Evolutionary conservation across 176 grass and related monocot genomes (phyloP), one percentile per base, ranked within the genome.

Genomic region (Dactylis glomerata): DNA sequence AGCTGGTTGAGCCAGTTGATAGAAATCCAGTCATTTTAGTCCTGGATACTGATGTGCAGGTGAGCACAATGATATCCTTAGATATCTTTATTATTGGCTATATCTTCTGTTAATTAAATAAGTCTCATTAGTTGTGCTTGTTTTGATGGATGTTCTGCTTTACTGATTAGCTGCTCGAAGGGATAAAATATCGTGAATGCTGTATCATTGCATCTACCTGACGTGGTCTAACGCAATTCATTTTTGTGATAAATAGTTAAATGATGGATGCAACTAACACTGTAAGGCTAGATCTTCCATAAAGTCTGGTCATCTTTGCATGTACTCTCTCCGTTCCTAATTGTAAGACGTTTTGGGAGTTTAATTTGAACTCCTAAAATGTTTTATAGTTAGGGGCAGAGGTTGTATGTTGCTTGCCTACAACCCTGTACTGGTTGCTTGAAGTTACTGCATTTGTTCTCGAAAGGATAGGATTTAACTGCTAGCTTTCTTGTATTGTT

Each of bases 11-110:
- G 73, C 44, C 77, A 78, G 52, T 69, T 57, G 38, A 90, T 68
- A 92, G 93, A 90, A 75, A 71, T 73, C 96, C 95, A 23, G 72
- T 95, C 19, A 97, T 97, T 91, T 88, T 97, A 54, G 86, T 95
- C 37, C 82, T 97, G 61, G 96, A 98, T 85, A 83, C 69, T 19
- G 76, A 90, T 54, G 85, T 98, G 81, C 93, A 98, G 93, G 91
- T 98, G 45, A 89, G 59, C 51, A 82, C 37, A 70, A 70, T 62
- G 28, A 56, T 59, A 80, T 51, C 40, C 33, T 77, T 23, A 70
- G 28, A 56, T 59, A 80, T 51, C 40, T 27, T 77, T 23, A 70
- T n/a, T 70, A 10, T 33, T 19, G 31, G 13, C 2, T 54, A 52
- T 71, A 19, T 22, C 17, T 40, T 20, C 24, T 77, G 61, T 24